Conservation (phyloP, 2,329 filamentous ascomycete species). For the Fusarium proliferatum region DNA sequence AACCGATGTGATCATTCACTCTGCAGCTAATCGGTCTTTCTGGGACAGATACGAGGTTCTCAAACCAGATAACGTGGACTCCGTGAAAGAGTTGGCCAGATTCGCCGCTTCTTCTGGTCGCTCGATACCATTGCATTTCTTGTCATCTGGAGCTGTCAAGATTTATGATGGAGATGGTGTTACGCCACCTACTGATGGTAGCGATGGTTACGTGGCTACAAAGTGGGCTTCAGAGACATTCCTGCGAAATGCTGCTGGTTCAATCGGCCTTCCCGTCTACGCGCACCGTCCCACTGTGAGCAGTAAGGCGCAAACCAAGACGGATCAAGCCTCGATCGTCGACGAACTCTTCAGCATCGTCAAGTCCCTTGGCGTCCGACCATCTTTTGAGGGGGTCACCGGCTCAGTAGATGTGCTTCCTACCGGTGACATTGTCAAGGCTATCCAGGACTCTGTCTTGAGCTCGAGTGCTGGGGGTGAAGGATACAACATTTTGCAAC, state of each 20-base stretch:
- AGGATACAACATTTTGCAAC: not conserved
- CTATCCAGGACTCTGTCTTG: fast-evolving
- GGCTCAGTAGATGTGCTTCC: not conserved
- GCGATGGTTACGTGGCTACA: not conserved
- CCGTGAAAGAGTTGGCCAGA: not conserved
- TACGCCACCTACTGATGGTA: not conserved
- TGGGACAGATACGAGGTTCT: conserved; percentile 5
- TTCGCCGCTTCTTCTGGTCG: not conserved
- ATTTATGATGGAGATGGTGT: fast-evolving
- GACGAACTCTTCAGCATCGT: not conserved
- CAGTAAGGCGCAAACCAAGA: fast-evolving
- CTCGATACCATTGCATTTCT: not conserved
- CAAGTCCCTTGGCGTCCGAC: not conserved
- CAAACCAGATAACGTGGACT: not conserved
- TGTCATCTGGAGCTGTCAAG: not conserved
- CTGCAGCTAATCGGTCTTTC: not conserved
- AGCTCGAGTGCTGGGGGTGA: not conserved
- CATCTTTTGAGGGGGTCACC: not conserved
- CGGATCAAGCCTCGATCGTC: not conserved
- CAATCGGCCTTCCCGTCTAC: not conserved
- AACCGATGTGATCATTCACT: not conserved
- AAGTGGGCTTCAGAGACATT: not conserved
- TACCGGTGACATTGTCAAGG: fast-evolving
- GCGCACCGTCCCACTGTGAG: not conserved
- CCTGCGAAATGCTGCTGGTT: not conserved